Evolutionary conservation across 2,329 filamentous ascomycete species (phyloP).

Genomic region (Alternaria atra): DNA sequence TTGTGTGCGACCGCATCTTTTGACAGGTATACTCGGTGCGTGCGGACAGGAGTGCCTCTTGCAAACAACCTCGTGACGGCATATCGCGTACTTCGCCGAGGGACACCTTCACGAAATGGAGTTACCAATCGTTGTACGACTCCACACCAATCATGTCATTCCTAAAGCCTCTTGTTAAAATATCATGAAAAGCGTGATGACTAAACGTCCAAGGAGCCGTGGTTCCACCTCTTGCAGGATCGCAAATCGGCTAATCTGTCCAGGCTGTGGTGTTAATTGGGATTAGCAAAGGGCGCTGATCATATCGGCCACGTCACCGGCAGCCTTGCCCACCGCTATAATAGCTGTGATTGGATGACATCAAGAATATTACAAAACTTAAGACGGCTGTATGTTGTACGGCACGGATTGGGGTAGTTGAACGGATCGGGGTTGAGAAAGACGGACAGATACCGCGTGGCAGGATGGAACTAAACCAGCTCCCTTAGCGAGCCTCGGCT

Average conservation of each 20-base stretch:
- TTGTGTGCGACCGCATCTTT: neutral
- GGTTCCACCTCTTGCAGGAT: neutral
- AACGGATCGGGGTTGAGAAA: neutral
- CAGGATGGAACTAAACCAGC: neutral
- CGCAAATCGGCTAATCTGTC: neutral
- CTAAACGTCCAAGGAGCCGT: neutral
- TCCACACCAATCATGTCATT: no score
- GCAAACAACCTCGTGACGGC: no score
- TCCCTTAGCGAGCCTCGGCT: constrained; percentile 5
- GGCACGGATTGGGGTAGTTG: neutral
- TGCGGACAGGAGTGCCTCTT: neutral
- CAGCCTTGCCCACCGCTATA: neutral
- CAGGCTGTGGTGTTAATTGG: neutral
- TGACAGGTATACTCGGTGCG: neutral
- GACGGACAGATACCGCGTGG: neutral
- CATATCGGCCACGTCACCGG: neutral
- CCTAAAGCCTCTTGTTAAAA: neutral
- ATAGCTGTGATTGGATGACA: neutral
- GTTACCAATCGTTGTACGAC: no score
- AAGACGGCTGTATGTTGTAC: neutral
- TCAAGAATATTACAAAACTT: neutral
- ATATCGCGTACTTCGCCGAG: neutral
- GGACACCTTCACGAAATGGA: neutral
- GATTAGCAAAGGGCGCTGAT: neutral
- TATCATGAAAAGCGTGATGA: neutral